Base-by-base conservation (phyloP, 2,329 filamentous ascomycete species). In the Podosphaera fusca region DNA sequence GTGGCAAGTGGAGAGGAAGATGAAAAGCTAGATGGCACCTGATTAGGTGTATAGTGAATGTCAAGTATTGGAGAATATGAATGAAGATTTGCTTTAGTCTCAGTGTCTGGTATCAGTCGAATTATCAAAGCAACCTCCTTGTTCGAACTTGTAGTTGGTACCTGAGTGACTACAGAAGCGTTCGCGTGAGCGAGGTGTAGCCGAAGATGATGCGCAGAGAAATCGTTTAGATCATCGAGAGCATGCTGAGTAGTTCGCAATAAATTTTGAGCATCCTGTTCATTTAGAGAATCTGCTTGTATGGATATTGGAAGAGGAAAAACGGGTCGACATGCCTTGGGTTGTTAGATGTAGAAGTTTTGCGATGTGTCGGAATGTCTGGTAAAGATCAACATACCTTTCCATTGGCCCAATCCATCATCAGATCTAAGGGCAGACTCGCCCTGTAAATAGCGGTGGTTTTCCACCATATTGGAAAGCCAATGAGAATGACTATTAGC, bases 401-500 rank as follows among this genome's bases (percentile, higher is more conserved):
- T 61, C 88, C 88, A 65, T 94, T 85, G 8, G 87, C 85, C 90
- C 92, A 96, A 60, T 84, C 78, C 63, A 85, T 78, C 92, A 98
- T 98, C 57, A 82, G 78, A 66, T 84, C 77, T 62, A 95, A 70
- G 4, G 92, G 92, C 63, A 98, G 72, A 50, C 81, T 77, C 10
- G 90, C 89, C 57, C 92, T 80, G 69, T 94, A 89, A 57, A 96
- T 94, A 0, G 85, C 84, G 3, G 92, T 98, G 0, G 92, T 96
- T 69, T 81, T 82, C 81, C 87, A 94, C 92, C 92, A 98, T 77
- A 94, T 83, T 58, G 92, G 92, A 62, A 98, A 69, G 2, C 92
- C 92, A 4, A 98, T 71, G 35, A 84, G 77, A 5, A 94, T 68
- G 5, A 94, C 86, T 42, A 96, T 80, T 4, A 81, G 73, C 92